Evolutionary conservation across 441 rosid species (phyloP).

Genomic region (Daphne laureola): DNA sequence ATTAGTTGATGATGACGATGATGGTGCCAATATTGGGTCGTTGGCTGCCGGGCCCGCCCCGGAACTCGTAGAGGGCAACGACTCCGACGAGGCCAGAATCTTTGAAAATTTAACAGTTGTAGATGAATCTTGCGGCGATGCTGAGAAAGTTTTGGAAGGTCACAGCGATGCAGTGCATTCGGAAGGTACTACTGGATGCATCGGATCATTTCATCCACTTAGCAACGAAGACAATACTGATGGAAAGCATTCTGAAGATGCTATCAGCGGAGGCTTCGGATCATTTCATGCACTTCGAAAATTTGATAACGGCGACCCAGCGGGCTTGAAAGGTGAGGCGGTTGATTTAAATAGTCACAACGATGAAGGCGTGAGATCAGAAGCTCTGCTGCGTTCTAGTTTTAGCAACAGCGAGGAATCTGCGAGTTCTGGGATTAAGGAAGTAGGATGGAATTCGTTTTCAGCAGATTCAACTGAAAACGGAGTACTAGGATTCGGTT

Average conservation of each 20-base stretch:
- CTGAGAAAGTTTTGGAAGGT: constrained; percentile 1
- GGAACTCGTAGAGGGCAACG: constrained; percentile 11
- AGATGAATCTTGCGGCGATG: constrained; percentile 4
- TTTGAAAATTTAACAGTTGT: constrained; percentile 20
- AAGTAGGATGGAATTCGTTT: constrained; percentile 36
- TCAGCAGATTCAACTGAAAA: constrained; percentile 16
- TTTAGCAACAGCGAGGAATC: constrained; percentile 11
- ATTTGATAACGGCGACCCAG: constrained; percentile 2
- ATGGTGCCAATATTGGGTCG: constrained; percentile 9
- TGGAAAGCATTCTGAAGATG: constrained; percentile 7
- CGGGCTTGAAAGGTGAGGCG: constrained; percentile 1
- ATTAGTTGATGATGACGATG: constrained; percentile 32
- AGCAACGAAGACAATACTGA: constrained; percentile 4
- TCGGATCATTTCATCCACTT: constrained; percentile 3
- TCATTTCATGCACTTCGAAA: neutral
- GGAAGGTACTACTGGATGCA: constrained; percentile 6
- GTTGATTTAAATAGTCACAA: constrained; percentile 14
- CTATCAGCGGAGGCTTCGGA: constrained; percentile 5
- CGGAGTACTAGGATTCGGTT: constrained; percentile 16
- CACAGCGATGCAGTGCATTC: constrained; percentile 5
- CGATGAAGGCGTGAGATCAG: constrained; percentile 14
- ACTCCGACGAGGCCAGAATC: constrained; percentile 5
- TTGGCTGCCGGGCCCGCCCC: constrained; percentile 26
- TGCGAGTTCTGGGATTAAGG: constrained; percentile 21
- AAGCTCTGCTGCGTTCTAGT: constrained; percentile 8